Evolutionary conservation across 768 basidiomycete species (phyloP), one percentile per base, ranked within the genome.

Genomic region (Russula compacta): DNA sequence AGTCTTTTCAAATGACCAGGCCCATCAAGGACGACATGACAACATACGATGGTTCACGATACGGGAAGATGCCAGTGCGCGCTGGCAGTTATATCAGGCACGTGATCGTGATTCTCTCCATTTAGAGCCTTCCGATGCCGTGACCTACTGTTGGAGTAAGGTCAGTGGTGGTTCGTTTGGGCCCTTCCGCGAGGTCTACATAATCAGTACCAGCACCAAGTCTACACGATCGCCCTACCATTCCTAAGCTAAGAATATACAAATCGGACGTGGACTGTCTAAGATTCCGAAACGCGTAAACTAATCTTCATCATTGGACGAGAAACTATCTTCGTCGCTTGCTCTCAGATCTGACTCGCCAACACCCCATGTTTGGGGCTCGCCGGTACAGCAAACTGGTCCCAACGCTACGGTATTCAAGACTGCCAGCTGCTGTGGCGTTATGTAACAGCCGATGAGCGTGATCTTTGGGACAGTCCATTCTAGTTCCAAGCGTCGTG

Each of bases 351-450:
- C 44, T 19, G 33, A 36, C 33, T 57, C 60, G 19, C 63, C 63
- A 47, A 64, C 39, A 21, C 63, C 63, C 42, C 43, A 58, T 12
- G 56, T 63, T 1, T 58, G 24, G 15, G 63, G 51, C n/a, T 57
- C 51, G 21, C 63, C 63, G 12, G 2, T 36, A 43, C 46, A 57
- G 36, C 32, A 14, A 15, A 64, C 32, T 5, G 19, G 17, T 3
- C 19, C 50, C 29, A 21, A 39, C 8, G 49, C n/a, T 36, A 62
- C 15, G 8, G 39, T 19, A 36, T 63, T 38, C 51, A 64, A 61
- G 15, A 11, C 24, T 8, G 43, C 60, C 15, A 63, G 46, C 44
- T 63, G 63, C 36, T 9, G 43, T 11, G 42, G 32, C 32, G 63
- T 64, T 12, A 64, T 48, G 32, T 64, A n/a, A 61, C 63, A 64